Base-by-base conservation (phyloP, 1,139 yeast genomes). In the Hansenula sp. region DNA sequence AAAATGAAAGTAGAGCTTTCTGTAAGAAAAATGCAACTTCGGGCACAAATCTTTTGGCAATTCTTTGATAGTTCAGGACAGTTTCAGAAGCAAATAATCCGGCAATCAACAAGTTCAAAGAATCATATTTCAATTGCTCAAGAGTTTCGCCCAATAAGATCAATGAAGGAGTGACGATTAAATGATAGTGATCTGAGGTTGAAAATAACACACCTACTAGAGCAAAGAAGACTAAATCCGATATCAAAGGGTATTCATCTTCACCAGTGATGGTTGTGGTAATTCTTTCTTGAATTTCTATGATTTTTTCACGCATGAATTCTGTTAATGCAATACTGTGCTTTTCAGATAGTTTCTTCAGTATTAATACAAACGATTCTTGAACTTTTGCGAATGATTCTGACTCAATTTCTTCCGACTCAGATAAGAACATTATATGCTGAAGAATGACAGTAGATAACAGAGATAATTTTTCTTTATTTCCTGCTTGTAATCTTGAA, bases 181-280 rank as follows among this genome's bases (percentile, higher is more conserved):
- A 73, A 70, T 94, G 98, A 64, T 88, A 93, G 60, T 90, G 94
- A 70, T 94, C 99, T 0, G 99, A 93, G 1, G 97, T 88, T 1
- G 99, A 90, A 59, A 86, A 94, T 11, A 91, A 61, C 45, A 75
- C 70, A 10, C 97, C 97, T 48, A 90, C 72, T 19, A 89, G 59
- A 0, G 81, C 73, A 57, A 84, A 87, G 48, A 84, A 76, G 6
- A 87, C 67, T 47, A 90, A 65, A 59, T 90, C 95, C 25, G 77
- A 68, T 42, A 66, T 65, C 47, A 54, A 54, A 28, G 79, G 71
- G 43, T 61, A 62, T n/a, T 46, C 43, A 30, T 45, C 52, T 28
- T 47, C 51, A 37, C 51, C 53, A 28, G 43, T 51, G 11, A 49
- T 43, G 5, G 55, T 45, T 17, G 50, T 53, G 17, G 63, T 56